Percentiles rank a stretch among this genome's conserved stretches.
Conservation (phyloP, 768 basidiomycete species). For the Collybiopsis luxurians region DNA sequence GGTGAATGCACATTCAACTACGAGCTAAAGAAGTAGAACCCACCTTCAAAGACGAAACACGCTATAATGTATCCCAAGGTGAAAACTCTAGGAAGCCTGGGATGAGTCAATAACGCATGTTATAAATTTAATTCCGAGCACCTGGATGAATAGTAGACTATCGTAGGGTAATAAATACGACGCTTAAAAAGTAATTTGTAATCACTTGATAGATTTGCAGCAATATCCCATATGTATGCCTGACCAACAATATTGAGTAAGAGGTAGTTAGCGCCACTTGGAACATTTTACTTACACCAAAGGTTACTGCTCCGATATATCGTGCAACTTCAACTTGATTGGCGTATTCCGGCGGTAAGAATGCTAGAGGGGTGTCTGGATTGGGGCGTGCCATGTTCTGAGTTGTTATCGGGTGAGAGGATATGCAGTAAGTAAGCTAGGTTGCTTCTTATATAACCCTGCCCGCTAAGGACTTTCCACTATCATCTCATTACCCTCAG, state of each 20-base stretch:
- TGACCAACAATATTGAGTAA: slow-evolving; percentile 10
- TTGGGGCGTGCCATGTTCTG: too few relatives aligned
- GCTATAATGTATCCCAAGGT: slow-evolving; percentile 13
- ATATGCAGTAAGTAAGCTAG: too few relatives aligned
- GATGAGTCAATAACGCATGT: not conserved
- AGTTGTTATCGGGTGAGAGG: too few relatives aligned
- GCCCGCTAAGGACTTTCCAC: too few relatives aligned
- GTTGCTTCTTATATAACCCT: too few relatives aligned
- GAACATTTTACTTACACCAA: not conserved
- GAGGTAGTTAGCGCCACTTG: not conserved
- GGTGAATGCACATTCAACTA: not conserved
- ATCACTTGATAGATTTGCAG: slow-evolving; percentile 19
- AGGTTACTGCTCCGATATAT: slow-evolving; percentile 19
- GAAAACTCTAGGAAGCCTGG: slow-evolving; percentile 7
- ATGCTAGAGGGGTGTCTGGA: slow-evolving; percentile 29
- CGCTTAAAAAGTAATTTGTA: slow-evolving; percentile 17
- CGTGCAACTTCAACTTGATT: slow-evolving; percentile 23
- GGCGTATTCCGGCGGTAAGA: slow-evolving; percentile 22
- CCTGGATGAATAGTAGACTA: slow-evolving; percentile 22
- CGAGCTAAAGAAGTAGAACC: not conserved
- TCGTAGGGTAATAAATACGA: slow-evolving; percentile 15
- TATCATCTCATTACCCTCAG: too few relatives aligned
- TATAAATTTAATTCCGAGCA: not conserved
- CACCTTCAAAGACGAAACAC: slow-evolving; percentile 18
- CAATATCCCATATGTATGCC: slow-evolving; percentile 27